phyloP scores from a whole-genome alignment of 140 eudicot genomes.

The Oenanthe javanica region DNA sequence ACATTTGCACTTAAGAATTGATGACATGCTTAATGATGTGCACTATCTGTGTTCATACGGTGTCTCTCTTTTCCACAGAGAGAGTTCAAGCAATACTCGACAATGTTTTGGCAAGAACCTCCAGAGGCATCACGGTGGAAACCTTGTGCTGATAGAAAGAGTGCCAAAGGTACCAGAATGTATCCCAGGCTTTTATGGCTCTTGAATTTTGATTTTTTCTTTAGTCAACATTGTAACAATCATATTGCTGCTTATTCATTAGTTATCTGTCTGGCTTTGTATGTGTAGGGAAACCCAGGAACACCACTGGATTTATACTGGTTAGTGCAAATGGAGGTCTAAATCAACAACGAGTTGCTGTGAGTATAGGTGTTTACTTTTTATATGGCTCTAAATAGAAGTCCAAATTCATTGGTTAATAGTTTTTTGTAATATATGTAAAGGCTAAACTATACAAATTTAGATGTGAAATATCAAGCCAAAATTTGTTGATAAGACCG shows the following conservation, averaged over 20 bases:
- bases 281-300: slow-evolving; percentile 54
- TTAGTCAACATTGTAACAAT: not conserved
- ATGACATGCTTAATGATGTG: not conserved
- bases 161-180: slow-evolving; percentile 21
- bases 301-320: slow-evolving; percentile 59
- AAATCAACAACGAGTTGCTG: slow-evolving; percentile 98
- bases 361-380: slow-evolving; percentile 31
- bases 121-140: slow-evolving; percentile 62
- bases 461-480: too few species aligned
- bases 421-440: too few species aligned
- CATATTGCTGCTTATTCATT: not conserved
- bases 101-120: slow-evolving; percentile 70
- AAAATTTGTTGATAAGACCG: too few species aligned
- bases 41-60: not conserved
- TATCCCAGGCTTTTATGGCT: slow-evolving; percentile 7
- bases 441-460: too few species aligned
- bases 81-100: slow-evolving; percentile 40
- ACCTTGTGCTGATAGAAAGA: slow-evolving; percentile 74
- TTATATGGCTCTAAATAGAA: not conserved
- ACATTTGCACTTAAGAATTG: not conserved
- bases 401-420: not conserved
- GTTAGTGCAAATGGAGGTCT: slow-evolving; percentile 98
- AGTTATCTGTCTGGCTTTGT: slow-evolving; percentile 22
- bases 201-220: not conserved
- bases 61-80: slow-evolving; percentile 28